These are phyloP conservation scores for Sutorius eximius DNA, from an alignment of 1,284 basidiomycete species.

Conservation along the genomic window DNA sequence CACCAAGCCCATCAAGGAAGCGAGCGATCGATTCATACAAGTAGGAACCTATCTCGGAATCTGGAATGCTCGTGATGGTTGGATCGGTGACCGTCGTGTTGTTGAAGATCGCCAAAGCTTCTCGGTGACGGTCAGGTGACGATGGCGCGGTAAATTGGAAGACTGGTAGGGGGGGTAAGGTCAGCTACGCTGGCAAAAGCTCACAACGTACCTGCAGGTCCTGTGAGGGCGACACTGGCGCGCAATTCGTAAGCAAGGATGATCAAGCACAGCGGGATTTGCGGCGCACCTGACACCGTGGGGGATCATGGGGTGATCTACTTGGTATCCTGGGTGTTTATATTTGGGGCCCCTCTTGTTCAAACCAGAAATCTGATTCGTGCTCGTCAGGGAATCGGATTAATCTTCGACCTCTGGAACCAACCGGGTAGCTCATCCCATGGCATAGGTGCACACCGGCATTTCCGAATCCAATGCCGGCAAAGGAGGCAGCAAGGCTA, in stretches of 20 bases:
- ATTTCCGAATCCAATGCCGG: conserved; percentile 95
- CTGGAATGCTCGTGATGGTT: conserved; percentile 73
- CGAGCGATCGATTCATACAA: conserved; percentile 88
- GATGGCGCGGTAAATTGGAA: conserved; percentile 95
- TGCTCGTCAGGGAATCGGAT: conserved; percentile 7
- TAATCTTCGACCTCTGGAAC: conserved; percentile 22
- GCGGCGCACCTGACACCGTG: conserved; percentile 74
- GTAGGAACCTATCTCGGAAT: conserved; percentile 78
- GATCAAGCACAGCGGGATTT: not conserved
- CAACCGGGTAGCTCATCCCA: conserved; percentile 80
- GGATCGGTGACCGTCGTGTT: conserved; percentile 63
- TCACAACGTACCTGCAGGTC: conserved; percentile 63
- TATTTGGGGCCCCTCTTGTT: conserved; percentile 93
- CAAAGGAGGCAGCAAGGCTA: conserved; percentile 85
- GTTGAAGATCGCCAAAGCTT: conserved; percentile 85
- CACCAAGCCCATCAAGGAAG: conserved; percentile 85
- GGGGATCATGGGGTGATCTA: conserved; percentile 87
- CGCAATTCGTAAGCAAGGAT: not conserved
- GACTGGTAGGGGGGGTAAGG: conserved; percentile 43
- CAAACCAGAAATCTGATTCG: conserved; percentile 82
- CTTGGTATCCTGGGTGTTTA: conserved; percentile 82
- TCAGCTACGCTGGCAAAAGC: not conserved
- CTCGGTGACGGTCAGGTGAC: conserved; percentile 86
- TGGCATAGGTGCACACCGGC: conserved; percentile 92
- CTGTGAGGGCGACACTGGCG: conserved; percentile 76